Evolutionary conservation across 1,284 basidiomycete genomes (phyloP), one percentile per base, ranked within the genome.

Genomic region (Ustanciosporium gigantosporum): DNA sequence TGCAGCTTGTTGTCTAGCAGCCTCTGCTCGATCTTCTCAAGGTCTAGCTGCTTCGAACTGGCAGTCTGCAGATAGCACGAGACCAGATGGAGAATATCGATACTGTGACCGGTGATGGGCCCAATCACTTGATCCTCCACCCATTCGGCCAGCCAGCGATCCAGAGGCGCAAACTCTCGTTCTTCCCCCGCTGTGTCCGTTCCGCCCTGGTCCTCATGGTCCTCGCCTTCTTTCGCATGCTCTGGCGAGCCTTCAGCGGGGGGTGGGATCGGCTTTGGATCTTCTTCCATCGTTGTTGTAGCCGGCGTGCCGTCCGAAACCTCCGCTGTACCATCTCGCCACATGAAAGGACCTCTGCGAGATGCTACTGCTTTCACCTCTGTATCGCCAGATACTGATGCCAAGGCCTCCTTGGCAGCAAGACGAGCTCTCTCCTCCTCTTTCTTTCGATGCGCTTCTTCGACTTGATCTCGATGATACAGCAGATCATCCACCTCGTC

Each of bases 71-170:
- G 36, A n/a, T 41, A 29, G 5, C 31, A 38, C 2, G 59, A 52
- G 7, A 64, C 53, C 5, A 64, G 49, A 27, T 57, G 53, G 15
- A 64, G 46, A 6, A 64, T 16, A 32, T 64, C 60, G 21, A 64
- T 36, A 9, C 49, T 37, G 23, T 48, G 43, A 14, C 60, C 49
- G 4, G 49, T 58, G 39, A 64, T 27, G 17, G 53, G 60, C 38
- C 46, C 49, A 29, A 64, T 34, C 5, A 64, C 24, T 31, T 58
- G 49, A 21, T 64, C 53, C 34, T 64, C 53, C 11, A 64, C 53
- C 39, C 52, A 32, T 16, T 64, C 25, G 14, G 60, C 53, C 2
- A 64, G 36, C 9, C 41, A 32, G 20, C 41, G 31, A 0, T 39
- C 44, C 25, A 64, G 19, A 9, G 59, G 48, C 14, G 29, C 34